phyloP scores from a whole-genome alignment of 768 basidiomycete genomes.

The Terana coerulea region DNA sequence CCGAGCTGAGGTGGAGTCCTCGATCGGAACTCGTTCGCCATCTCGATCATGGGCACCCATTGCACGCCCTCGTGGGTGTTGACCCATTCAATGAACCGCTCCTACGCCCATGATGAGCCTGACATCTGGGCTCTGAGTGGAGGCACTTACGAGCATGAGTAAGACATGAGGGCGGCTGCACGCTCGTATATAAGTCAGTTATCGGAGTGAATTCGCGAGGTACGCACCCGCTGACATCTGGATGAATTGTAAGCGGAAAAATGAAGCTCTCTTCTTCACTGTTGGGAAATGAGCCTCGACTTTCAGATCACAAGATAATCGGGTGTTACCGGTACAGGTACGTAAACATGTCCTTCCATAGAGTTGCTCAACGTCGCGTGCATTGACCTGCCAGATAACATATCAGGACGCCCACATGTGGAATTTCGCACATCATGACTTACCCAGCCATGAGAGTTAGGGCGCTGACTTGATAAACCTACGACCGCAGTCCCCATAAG shows the following conservation, averaged over 20 bases:
- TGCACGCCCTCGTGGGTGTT: conserved; percentile 66
- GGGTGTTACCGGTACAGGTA: conserved; percentile 54
- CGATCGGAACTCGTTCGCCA: conserved; percentile 58
- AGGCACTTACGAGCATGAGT: conserved; percentile 57
- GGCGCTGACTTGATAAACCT: conserved; percentile 68
- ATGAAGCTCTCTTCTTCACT: conserved; percentile 63
- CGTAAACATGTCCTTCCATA: conserved; percentile 74
- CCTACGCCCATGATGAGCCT: conserved; percentile 32
- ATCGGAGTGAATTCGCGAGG: background rate
- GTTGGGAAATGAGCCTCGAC: background rate
- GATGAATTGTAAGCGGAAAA: conserved; percentile 78
- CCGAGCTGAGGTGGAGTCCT: conserved; percentile 44
- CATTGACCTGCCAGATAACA: conserved; percentile 45
- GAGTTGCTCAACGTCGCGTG: conserved; percentile 60
- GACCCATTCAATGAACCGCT: conserved; percentile 73
- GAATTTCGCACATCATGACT: background rate
- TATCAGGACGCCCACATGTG: background rate
- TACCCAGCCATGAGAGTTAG: conserved; percentile 75
- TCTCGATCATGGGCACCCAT: conserved; percentile 69
- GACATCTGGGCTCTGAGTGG: background rate
- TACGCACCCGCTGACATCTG: conserved; percentile 65
- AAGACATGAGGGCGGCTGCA: conserved; percentile 63
- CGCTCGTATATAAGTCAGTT: conserved; percentile 5
- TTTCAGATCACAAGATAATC: background rate
- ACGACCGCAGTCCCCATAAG: conserved; percentile 3